phyloP scores from a whole-genome alignment of 2,329 filamentous ascomycete species.

The Fusarium liriodendri region DNA sequence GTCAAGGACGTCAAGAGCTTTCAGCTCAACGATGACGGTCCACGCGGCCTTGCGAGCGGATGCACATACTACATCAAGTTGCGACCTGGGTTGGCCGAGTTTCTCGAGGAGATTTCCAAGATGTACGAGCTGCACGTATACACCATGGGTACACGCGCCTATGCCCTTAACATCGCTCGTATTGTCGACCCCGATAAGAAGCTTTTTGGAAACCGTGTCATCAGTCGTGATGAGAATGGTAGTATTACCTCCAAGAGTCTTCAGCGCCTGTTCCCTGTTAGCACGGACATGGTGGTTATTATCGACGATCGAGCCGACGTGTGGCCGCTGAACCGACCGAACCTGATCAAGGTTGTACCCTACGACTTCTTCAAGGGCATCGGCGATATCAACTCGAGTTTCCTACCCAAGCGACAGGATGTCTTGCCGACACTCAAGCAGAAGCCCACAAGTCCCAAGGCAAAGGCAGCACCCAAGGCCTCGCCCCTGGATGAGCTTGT shows the following conservation, averaged over 20 bases:
- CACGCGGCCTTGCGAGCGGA: conserved; percentile 73
- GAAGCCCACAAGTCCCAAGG: conserved; percentile 24
- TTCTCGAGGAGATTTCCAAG: conserved; percentile 80
- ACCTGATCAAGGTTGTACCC: conserved; percentile 92
- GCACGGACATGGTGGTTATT: conserved; percentile 99
- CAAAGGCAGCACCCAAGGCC: conserved; percentile 39
- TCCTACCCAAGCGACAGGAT: conserved; percentile 82
- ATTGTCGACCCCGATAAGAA: conserved; percentile 92
- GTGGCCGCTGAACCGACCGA: conserved; percentile 89
- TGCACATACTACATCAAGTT: conserved; percentile 99
- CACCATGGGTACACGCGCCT: conserved; percentile 98
- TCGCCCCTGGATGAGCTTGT: conserved; percentile 78
- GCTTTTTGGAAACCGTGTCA: conserved; percentile 92
- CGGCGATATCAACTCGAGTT: conserved; percentile 98
- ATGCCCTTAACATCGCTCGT: conserved; percentile 89
- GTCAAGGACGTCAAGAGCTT: conserved; percentile 91
- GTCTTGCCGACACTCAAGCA: conserved; percentile 52
- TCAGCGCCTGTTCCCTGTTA: conserved; percentile 91
- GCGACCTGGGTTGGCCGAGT: conserved; percentile 85
- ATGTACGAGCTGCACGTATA: conserved; percentile 98
- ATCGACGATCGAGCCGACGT: conserved; percentile 98
- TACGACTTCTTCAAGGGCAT: conserved; percentile 99
- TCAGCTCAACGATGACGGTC: conserved; percentile 87
- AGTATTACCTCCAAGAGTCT: conserved; percentile 92
- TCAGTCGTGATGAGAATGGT: conserved; percentile 96